Conservation (phyloP, 371 early-diverging fungal genomes). For the Rhizopus microsporus region DNA sequence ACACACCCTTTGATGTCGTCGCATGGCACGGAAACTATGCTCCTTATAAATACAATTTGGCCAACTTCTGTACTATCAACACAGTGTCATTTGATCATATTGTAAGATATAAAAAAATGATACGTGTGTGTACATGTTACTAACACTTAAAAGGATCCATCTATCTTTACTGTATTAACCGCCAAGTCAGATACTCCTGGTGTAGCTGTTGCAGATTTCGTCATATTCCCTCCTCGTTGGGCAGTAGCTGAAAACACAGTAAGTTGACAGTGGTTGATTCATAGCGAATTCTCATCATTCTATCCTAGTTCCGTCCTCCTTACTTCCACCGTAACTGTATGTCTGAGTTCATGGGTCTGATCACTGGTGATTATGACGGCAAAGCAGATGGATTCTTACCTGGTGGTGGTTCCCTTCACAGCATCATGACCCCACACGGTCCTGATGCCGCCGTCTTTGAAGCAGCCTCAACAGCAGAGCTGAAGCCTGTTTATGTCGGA, state of each 20-base stretch:
- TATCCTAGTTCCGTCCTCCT: constrained; percentile 83
- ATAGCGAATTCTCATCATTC: neutral
- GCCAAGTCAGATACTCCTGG: constrained; percentile 88
- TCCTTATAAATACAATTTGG: constrained; percentile 94
- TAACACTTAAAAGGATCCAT: constrained; percentile 70
- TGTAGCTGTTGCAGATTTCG: constrained; percentile 93
- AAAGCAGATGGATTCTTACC: constrained; percentile 90
- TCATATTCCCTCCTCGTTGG: constrained; percentile 97
- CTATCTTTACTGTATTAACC: constrained; percentile 94
- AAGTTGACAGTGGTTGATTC: constrained; percentile 19
- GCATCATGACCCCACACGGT: constrained; percentile 89
- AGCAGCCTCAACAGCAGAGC: constrained; percentile 70
- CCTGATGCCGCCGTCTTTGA: constrained; percentile 89
- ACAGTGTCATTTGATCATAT: constrained; percentile 92
- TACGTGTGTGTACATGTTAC: neutral
- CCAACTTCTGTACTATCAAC: constrained; percentile 83
- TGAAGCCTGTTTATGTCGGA: constrained; percentile 80
- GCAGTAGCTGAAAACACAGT: constrained; percentile 87
- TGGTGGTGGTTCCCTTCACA: constrained; percentile 90
- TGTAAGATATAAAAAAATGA: constrained; percentile 37
- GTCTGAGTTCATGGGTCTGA: constrained; percentile 97
- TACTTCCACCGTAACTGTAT: constrained; percentile 95
- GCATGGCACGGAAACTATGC: constrained; percentile 98
- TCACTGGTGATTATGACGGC: constrained; percentile 91
- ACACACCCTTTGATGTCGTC: constrained; percentile 94